Base-by-base conservation (phyloP, 2,329 filamentous ascomycete genomes). In the Hirsutella minnesotensis region DNA sequence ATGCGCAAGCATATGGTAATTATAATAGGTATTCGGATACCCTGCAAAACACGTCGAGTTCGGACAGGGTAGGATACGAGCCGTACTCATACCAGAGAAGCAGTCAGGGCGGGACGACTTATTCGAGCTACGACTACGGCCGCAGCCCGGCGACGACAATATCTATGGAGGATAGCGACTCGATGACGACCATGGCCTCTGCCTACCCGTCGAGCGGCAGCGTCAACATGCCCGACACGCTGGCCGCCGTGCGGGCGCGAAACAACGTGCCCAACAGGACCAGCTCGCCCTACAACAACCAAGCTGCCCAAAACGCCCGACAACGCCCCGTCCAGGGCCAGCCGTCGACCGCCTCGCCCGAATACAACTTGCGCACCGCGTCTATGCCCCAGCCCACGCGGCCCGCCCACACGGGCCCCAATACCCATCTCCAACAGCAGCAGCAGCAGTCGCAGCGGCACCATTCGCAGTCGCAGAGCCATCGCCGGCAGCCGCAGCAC, bases 11-110 rank as follows among this genome's bases (percentile, higher is more conserved):
- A 8, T 56, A 56, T 30, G 47, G 50, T n/a, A 42, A 44, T 15
- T 49, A 53, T 33, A 49, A 49, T 7, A 49, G 47, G 39, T 51
- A 44, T 37, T 24, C 39, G 12, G 40, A 56, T 21, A 33, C 39
- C 15, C 29, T 41, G 7, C 12, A 40, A 20, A 39, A 40, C n/a
- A 35, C 41, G 1, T 9, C 41, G 24, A 35, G 9, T n/a, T 36
- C 46, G 19, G 45, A 46, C 9, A 55, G 53, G 27, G 50, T 56
- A 12, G 48, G 48, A 8, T 53, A 62, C 47, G 49, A 68, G 38
- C 57, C 63, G 9, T 57, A 60, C 42, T 47, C 56, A n/a, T 59
- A 56, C n/a, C 53, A 47, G n/a, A 52, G 44, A 22, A 49, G 41
- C 21, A 43, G 49, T 0, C 39, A 49, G 0, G 29, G 49, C 2